Percentiles rank a stretch among this genome's conserved stretches.
Evolutionary conservation across 164 flowering plant genomes (phyloP).

Genomic region (Cinnamomum micranthum): DNA sequence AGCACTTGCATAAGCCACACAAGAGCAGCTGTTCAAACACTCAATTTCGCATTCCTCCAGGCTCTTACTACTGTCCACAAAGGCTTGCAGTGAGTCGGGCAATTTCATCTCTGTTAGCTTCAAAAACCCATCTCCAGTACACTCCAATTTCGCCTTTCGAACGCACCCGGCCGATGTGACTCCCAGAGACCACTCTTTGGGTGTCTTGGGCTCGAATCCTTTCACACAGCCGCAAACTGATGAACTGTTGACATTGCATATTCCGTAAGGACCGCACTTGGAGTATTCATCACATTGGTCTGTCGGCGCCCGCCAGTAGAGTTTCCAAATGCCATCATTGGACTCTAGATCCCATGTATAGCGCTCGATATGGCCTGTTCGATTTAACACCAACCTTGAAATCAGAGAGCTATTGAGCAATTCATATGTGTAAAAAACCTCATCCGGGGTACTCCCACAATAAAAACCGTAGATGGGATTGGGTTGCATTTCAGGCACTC

Average conservation of each 20-base stretch:
- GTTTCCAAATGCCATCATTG: neutral
- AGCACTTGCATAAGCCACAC: slow-evolving; percentile 21
- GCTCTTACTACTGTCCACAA: slow-evolving; percentile 8
- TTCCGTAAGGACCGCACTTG: slow-evolving; percentile 29
- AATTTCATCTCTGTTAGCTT: slow-evolving; percentile 14
- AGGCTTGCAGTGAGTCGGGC: slow-evolving; percentile 10
- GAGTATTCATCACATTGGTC: slow-evolving; percentile 29
- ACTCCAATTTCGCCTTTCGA: slow-evolving; percentile 4
- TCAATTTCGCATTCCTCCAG: slow-evolving; percentile 14
- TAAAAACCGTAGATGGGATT: slow-evolving; percentile 6
- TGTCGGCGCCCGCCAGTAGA: slow-evolving; percentile 12
- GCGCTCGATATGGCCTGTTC: slow-evolving; percentile 13
- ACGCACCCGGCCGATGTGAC: slow-evolving; percentile 24
- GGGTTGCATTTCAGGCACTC: slow-evolving; percentile 45
- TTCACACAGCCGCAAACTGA: slow-evolving; percentile 27
- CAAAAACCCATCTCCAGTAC: slow-evolving; percentile 19
- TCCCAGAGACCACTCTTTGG: slow-evolving; percentile 9
- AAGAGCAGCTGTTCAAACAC: slow-evolving; percentile 24
- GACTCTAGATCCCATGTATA: slow-evolving; percentile 20
- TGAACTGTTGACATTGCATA: slow-evolving; percentile 19
- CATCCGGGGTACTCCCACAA: slow-evolving; percentile 20
- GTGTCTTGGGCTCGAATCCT: slow-evolving; percentile 21
- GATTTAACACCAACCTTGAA: slow-evolving; percentile 34
- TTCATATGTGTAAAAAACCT: slow-evolving; percentile 32
- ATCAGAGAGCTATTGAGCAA: slow-evolving; percentile 10